Base-by-base conservation (phyloP, 2,329 filamentous ascomycete genomes). In the Beauveria bassiana region DNA sequence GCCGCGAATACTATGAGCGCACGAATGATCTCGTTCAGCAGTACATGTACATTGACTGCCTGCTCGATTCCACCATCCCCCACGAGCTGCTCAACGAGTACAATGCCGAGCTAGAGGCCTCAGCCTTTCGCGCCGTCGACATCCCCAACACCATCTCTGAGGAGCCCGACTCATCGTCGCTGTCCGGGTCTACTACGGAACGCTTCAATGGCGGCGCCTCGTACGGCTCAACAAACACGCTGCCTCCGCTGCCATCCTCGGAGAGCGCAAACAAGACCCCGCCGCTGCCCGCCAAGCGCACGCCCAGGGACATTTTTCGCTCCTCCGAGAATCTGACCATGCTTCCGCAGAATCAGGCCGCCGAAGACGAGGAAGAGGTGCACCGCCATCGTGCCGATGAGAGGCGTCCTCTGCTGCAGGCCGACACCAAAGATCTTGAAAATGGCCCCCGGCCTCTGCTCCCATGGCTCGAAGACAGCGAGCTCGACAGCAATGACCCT, bases 21-120 rank as follows among this genome's bases (percentile, higher is more conserved):
- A 93, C 87, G 70, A 98, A 98, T 75, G 86, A 87, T 67, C 80
- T 97, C 49, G 86, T 98, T 63, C 90, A 95, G 72, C 89, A 96
- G 72, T 98, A 97, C 72, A 81, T 96, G 65, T 97, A 96, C 72
- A 96, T 97, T 68, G 93, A 97, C 75, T 85, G 88, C 58, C 79
- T 98, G 61, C 82, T 98, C 64, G 92, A 96, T 75, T 96, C 91
- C 9, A 93, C 91, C 34, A 84, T 96, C n/a, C 93, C 93, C 2
- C 93, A 96, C 70, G 88, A 93, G 68, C 79, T 98, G 50, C 86
- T 98, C 62, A 93, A 96, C 70, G 93, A 97, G 74, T 97, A 96
- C 73, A 87, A 74, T 42, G 72, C 87, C 65, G 79, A 88, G 65
- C 78, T 86, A 55, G 79, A 83, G 49, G 78, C 79, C 22, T 81